Evolutionary conservation across 108 stramenopile species (phyloP).

Genomic region (Cyclotella baltica): DNA sequence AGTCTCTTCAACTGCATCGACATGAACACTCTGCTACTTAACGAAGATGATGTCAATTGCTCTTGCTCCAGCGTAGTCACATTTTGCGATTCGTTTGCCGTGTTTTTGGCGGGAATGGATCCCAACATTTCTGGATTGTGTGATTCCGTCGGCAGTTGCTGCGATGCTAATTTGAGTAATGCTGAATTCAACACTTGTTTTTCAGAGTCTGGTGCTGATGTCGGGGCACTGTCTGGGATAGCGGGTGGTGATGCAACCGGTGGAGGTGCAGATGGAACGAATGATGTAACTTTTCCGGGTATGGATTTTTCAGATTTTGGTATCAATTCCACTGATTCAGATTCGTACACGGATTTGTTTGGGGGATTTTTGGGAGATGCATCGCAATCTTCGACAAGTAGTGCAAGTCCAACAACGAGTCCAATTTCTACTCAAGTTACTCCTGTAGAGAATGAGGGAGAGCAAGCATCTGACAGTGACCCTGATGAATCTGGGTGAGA

Average conservation of each 20-base stretch:
- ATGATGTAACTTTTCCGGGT: not conserved
- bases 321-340: not conserved
- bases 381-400: not conserved
- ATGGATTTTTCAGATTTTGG: not conserved
- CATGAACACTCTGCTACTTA: not conserved
- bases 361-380: not conserved
- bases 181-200: conserved; percentile 3
- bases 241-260: not conserved
- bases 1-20: conserved; percentile 3
- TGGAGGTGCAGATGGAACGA: not conserved
- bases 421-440: not conserved
- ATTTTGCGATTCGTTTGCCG: not conserved
- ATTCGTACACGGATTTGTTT: not conserved
- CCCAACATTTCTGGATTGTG: not conserved
- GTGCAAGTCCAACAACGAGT: not conserved
- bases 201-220: not conserved
- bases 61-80: not conserved
- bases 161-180: not conserved
- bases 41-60: not conserved
- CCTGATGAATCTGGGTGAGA: no score
- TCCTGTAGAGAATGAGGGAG: not conserved
- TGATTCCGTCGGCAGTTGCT: not conserved
- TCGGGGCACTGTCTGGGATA: not conserved
- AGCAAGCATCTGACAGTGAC: no score
- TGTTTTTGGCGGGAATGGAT: not conserved